Base-by-base conservation (phyloP, 2,329 filamentous ascomycete genomes). In the Aspergillus flavus region DNA sequence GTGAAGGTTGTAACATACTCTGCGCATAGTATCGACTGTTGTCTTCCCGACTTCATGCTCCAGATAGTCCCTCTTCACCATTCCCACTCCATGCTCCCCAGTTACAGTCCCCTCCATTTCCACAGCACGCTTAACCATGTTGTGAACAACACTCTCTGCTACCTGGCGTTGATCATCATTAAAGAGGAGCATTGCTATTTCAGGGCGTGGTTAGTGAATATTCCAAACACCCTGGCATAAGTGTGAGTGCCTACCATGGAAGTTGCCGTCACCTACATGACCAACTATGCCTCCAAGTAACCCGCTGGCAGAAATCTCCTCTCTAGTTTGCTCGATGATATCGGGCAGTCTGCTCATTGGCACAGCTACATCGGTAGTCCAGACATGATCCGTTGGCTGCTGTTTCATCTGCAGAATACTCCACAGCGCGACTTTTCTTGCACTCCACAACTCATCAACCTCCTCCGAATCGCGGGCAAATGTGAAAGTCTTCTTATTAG, bases 311-410 rank as follows among this genome's bases (percentile, higher is more conserved):
- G 79, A 81, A 48, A 91, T 88, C 66, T 90, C 85, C 23, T 86
- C 79, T 71, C 91, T 91, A 1, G 89, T 91, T 55, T 86, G 82
- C 65, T 91, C 88, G 55, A 93, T 91, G 60, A 93, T 89, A 68
- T 91, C 87, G 1, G 91, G 87, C 64, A 94, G 79, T 46, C 83
- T 82, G 16, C 87, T 91, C 55, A 94, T 87, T 0, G 91, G 91
- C 0, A 94, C 91, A 0, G 91, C 91, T n/a, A 94, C 91, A 72
- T 94, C 91, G 0, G 91, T 94, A 0, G 90, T 92, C 91, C 91
- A 93, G 26, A 93, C 86, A 56, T 84, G 85, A 68, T 90, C 85
- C 1, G 83, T 82, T 0, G 84, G 83, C 28, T 85, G 79, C 55
- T 86, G 82, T 63, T 84, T 84, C 76, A 89, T 86, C 0, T 89